Evolutionary conservation across 2,329 filamentous ascomycete genomes (phyloP).

Genomic region (Venturia asperata): DNA sequence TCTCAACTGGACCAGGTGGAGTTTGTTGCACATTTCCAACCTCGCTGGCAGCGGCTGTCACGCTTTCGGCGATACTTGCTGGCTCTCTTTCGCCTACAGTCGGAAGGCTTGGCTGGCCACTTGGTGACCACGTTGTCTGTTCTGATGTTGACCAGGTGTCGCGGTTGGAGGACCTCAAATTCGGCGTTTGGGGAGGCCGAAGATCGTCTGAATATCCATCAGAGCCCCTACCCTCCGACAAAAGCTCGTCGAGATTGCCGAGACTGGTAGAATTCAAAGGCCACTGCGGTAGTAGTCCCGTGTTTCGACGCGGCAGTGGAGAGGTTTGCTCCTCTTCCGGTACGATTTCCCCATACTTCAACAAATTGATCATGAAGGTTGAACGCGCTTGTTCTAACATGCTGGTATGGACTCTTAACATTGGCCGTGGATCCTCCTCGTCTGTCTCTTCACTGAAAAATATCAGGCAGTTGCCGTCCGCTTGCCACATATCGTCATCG

Average conservation of each 20-base stretch:
- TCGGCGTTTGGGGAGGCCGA: not conserved
- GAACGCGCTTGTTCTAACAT: slow-evolving; percentile 33
- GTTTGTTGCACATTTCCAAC: not conserved
- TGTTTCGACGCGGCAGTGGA: slow-evolving; percentile 7
- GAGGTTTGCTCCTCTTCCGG: slow-evolving; percentile 24
- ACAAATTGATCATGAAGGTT: slow-evolving; percentile 32
- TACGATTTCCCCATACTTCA: slow-evolving; percentile 32
- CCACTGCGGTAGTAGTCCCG: slow-evolving; percentile 10
- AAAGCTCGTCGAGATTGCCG: slow-evolving; percentile 19
- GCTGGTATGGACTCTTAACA: slow-evolving; percentile 31
- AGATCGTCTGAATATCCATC: not conserved
- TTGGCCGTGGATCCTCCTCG: slow-evolving; percentile 31
- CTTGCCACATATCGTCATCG: slow-evolving; percentile 33
- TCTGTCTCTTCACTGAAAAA: slow-evolving; percentile 36
- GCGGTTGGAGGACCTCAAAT: not conserved
- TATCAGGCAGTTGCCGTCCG: slow-evolving; percentile 28
- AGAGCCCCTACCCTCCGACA: not conserved
- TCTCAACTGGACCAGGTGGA: slow-evolving; percentile 17
- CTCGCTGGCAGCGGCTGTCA: slow-evolving; percentile 4
- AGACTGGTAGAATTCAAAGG: slow-evolving; percentile 16
- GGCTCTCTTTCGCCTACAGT: slow-evolving; percentile 11
- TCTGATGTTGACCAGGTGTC: slow-evolving; percentile 19
- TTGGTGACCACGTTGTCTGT: slow-evolving; percentile 13
- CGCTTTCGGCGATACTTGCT: slow-evolving; percentile 6
- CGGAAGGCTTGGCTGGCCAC: not conserved